Percentiles rank a stretch among this genome's conserved stretches.
Conservation (phyloP, 352 stramenopile genomes). For the Ochromonadaceae sp. region DNA sequence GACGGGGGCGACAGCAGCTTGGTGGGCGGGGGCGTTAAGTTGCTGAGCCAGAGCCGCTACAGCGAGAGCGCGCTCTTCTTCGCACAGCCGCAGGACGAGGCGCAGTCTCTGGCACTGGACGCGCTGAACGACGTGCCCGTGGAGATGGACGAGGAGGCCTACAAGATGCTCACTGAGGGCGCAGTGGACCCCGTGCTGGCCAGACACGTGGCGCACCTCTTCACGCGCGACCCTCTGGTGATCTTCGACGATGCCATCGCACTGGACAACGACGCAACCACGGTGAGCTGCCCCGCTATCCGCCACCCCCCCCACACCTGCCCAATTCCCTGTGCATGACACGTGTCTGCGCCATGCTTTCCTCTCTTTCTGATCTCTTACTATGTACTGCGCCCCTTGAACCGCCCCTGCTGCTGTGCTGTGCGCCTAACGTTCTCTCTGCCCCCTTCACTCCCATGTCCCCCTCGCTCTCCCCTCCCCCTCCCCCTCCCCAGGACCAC, state of each 20-base stretch:
- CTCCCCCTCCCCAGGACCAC: conserved; percentile 51
- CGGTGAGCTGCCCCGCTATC: conserved; percentile 38
- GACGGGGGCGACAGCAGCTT: conserved; percentile 36
- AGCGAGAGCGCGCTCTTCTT: conserved; percentile 26
- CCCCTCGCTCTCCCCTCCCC: background rate
- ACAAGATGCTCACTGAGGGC: conserved; percentile 62
- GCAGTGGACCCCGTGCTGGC: conserved; percentile 85
- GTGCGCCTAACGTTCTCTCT: no score
- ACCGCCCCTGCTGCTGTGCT: no score
- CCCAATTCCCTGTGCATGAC: background rate
- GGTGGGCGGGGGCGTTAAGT: conserved; percentile 70
- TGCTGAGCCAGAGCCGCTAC: conserved; percentile 87
- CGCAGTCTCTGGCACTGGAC: conserved; percentile 32
- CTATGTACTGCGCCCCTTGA: no score
- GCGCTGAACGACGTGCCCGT: conserved; percentile 87
- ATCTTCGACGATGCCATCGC: conserved; percentile 59
- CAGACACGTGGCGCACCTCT: conserved; percentile 95
- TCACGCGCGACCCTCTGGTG: conserved; percentile 93
- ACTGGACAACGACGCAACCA: conserved; percentile 56
- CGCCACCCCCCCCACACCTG: background rate
- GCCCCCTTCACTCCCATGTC: no score
- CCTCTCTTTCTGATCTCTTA: conserved; percentile 1
- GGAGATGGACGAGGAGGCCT: conserved; percentile 79
- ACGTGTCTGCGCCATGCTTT: background rate
- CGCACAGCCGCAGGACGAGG: background rate